Base-by-base conservation (phyloP, 1,284 basidiomycete species). In the Pseudozyma sp. region DNA sequence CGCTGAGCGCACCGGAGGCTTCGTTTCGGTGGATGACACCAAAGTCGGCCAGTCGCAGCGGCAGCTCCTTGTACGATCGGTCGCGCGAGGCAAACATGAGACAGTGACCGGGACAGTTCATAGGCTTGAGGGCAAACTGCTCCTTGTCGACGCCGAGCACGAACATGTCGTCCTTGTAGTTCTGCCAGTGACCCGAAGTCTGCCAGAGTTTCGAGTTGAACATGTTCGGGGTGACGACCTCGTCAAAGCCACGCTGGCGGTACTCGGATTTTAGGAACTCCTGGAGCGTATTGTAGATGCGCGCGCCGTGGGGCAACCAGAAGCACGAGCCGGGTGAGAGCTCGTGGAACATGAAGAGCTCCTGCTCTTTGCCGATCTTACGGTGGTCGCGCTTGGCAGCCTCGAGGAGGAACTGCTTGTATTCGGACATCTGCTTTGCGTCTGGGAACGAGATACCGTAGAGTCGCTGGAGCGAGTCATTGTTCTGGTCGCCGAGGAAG, bases 381-480 rank as follows among this genome's bases (percentile, higher is more conserved):
- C 97, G 88, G 84, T 99, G 97, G 86, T 99, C 97, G 9, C 97
- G 91, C 86, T 94, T 97, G 17, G 96, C 95, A 47, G 97, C 97
- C 86, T 99, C 96, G 53, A 90, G 93, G 64, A 99, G 88, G 88
- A 97, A 98, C 49, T 89, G 90, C 87, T 99, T 99, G 89, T 99
- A 95, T 79, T 98, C 97, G 24, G 90, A 87, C 83, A 99, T 88
- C 84, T 96, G 93, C 86, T 97, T 97, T 86, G 93, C 92, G 87
- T 98, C 96, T 0, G 97, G 97, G 90, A 99, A 99, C 4, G 96
- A 97, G 84, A 99, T 95, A 63, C 97, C 97, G 85, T 99, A 99
- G 69, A 99, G 90, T 53, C 97, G 92, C 85, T 99, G 97, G 58
- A 99, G 88, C 4, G 94, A 94, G 83, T 98, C 97, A 84, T 98